Percentiles rank a stretch among this genome's conserved stretches.
Evolutionary conservation across 345 rosid genomes (phyloP).

Genomic region (Arabis alpina): DNA sequence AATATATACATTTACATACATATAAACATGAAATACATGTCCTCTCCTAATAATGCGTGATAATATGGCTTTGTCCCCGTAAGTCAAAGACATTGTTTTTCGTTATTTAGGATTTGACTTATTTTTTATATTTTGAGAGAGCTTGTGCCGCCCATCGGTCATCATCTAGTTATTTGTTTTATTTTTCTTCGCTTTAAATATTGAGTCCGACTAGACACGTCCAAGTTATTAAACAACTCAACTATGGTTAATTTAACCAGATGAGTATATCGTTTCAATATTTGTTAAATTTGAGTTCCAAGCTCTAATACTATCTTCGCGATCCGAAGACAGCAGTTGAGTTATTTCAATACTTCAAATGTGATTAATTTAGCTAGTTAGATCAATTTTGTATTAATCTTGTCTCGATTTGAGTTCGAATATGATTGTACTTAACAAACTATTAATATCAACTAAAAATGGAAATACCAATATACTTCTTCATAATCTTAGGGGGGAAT

Average conservation of each 20-base stretch:
- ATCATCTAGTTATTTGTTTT: constrained; percentile 15
- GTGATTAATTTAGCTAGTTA: not conserved
- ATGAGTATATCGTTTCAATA: not conserved
- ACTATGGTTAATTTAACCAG: constrained; percentile 19
- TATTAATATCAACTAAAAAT: not conserved
- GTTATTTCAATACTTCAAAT: constrained; percentile 12
- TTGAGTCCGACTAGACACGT: constrained; percentile 12
- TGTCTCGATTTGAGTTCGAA: not conserved
- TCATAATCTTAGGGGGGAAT: not conserved
- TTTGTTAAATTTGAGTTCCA: constrained; percentile 1
- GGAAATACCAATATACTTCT: not conserved
- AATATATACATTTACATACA: not conserved
- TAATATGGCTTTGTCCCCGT: constrained; percentile 21
- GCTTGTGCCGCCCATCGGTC: constrained; percentile 41
- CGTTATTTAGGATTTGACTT: constrained; percentile 33
- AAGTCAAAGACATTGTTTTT: constrained; percentile 30
- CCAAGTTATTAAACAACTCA: constrained; percentile 2
- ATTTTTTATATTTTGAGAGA: not conserved
- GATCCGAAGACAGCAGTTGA: not conserved
- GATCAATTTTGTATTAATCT: not conserved
- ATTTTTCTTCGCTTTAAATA: not conserved
- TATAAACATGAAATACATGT: constrained; percentile 10
- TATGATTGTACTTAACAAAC: not conserved
- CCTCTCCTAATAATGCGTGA: constrained; percentile 18
- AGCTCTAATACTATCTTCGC: not conserved